phyloP scores from a whole-genome alignment of 345 rosid genomes.

The Brassica incana region DNA sequence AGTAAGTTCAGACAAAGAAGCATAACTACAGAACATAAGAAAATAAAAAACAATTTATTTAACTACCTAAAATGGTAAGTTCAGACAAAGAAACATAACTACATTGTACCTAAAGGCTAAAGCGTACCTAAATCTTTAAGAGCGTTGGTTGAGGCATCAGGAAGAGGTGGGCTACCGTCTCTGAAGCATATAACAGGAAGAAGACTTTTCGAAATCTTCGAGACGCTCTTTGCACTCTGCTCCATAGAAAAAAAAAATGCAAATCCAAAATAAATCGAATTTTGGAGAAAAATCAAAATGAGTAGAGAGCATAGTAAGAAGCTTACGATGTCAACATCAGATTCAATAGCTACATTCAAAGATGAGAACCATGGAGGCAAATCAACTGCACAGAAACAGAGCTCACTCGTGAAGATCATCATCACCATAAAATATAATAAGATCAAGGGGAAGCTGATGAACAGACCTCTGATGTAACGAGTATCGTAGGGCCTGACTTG shows the following conservation, averaged over 20 bases:
- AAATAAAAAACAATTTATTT: slow-evolving; percentile 9
- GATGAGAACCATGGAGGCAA: slow-evolving; percentile 94
- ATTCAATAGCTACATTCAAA: slow-evolving; percentile 61
- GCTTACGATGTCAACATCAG: slow-evolving; percentile 88
- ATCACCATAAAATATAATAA: neutral
- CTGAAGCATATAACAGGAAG: slow-evolving; percentile 84
- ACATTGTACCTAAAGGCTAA: neutral
- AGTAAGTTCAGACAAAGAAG: slow-evolving; percentile 21
- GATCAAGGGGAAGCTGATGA: neutral
- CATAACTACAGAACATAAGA: slow-evolving; percentile 10
- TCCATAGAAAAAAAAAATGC: neutral
- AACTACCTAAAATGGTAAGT: slow-evolving; percentile 6
- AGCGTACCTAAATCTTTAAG: slow-evolving; percentile 55
- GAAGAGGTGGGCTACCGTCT: slow-evolving; percentile 94
- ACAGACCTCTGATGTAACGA: slow-evolving; percentile 73
- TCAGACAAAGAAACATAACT: neutral
- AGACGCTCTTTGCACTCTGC: slow-evolving; percentile 51
- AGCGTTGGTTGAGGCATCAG: slow-evolving; percentile 62
- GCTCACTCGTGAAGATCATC: neutral
- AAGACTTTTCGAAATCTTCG: slow-evolving; percentile 49
- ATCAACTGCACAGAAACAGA: slow-evolving; percentile 59
- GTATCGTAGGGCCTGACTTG: slow-evolving; percentile 58
- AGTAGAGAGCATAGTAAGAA: neutral
- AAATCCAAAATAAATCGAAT: neutral
- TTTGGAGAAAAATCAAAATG: neutral